Base-by-base conservation (phyloP, 352 stramenopile genomes). In the Phytophthora quininea region DNA sequence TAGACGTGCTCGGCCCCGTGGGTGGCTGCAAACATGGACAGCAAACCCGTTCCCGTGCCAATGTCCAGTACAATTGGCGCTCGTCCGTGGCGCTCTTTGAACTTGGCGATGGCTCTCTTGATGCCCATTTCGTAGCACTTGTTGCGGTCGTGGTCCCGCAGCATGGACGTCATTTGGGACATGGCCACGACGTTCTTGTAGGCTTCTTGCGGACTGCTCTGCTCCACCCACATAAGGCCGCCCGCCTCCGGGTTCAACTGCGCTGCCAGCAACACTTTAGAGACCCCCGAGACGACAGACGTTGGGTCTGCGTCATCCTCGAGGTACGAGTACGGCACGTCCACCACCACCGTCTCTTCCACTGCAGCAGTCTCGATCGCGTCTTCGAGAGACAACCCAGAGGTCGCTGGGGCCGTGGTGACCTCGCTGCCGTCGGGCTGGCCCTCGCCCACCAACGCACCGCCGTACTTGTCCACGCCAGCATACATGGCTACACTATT, bases 141-240 rank as follows among this genome's bases (percentile, higher is more conserved):
- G 63, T 94, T 94, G 59, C 88, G 81, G 67, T 93, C 82, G 11
- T 58, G 59, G 65, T 96, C 86, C 43, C 83, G 80, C 33, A 96
- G 77, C 88, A 96, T 96, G 45, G 88, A 95, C 8, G 84, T 93
- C 88, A 96, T 96, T 58, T 96, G 88, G 6, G 82, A 93, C 86
- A 93, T 96, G 37, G 83, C 80, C 35, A 96, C 77, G 24, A 91
- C 86, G 49, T 92, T 93, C 73, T 90, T 89, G 73, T 93, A 93
- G 33, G 75, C 79, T 40, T 83, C 71, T n/a, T 81, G 69, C 1
- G 78, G 60, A 40, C 82, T 80, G 11, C 77, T 76, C 33, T 91
- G 81, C 56, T 95, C 80, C 35, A 92, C 76, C 86, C 86, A 94
- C 86, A 94, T 94, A 67, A 94, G 79, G 0, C 86, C 84, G 29